Evolutionary conservation across 2,329 filamentous ascomycete species (phyloP).

Genomic region (Sporothrix mexicana): DNA sequence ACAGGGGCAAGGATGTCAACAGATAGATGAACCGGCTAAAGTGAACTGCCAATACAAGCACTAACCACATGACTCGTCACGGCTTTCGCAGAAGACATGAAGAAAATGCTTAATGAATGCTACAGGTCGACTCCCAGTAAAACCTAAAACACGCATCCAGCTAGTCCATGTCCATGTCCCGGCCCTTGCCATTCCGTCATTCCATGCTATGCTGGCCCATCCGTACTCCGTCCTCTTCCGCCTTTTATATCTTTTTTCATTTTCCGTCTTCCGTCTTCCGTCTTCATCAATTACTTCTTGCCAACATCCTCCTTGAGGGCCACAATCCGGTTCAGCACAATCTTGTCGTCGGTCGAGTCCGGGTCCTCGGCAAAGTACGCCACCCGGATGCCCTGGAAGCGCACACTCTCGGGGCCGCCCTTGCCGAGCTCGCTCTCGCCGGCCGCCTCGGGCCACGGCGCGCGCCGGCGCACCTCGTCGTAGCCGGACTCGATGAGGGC

Average conservation of each 20-base stretch:
- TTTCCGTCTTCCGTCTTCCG: no score
- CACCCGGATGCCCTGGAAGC: conserved; percentile 90
- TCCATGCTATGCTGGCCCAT: not conserved
- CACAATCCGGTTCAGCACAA: conserved; percentile 90
- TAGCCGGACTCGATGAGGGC: conserved; percentile 86
- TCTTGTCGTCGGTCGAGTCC: conserved; percentile 77
- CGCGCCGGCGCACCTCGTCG: conserved; percentile 72
- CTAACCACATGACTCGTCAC: not conserved
- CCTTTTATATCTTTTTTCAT: no score
- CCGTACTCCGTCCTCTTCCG: no score
- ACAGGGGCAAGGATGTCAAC: not conserved
- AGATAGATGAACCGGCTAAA: not conserved
- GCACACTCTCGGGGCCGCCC: conserved; percentile 72
- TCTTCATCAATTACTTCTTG: no score
- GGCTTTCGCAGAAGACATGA: not conserved
- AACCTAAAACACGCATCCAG: conserved; percentile 8
- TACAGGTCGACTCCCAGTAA: conserved; percentile 16
- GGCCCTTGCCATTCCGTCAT: not conserved
- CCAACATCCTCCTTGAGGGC: conserved; percentile 86
- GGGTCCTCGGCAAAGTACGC: conserved; percentile 83
- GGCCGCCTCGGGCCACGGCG: conserved; percentile 81
- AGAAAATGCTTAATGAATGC: not conserved
- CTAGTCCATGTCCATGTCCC: not conserved
- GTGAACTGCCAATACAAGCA: not conserved
- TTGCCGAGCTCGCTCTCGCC: conserved; percentile 69